Conservation (phyloP, 257 asterid species). For the Eucommia ulmoides region DNA sequence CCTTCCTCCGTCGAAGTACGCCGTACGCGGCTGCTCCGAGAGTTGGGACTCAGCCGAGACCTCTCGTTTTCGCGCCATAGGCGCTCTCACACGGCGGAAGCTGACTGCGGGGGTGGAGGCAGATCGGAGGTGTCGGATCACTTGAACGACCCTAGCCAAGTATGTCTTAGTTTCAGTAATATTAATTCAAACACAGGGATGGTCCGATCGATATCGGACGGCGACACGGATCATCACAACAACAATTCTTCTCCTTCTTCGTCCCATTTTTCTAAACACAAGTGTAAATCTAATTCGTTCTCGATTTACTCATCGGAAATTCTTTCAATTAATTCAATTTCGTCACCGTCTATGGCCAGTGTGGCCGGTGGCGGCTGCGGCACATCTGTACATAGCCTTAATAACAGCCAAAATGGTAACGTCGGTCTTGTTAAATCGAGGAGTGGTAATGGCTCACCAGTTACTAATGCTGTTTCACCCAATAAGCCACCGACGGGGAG, state of each 20-base stretch:
- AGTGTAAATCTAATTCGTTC: not conserved
- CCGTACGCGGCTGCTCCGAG: slow-evolving; percentile 56
- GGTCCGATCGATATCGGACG: slow-evolving; percentile 15
- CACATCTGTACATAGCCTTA: slow-evolving; percentile 19
- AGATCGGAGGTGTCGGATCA: slow-evolving; percentile 19
- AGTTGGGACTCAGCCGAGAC: slow-evolving; percentile 80
- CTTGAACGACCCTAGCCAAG: slow-evolving; percentile 16
- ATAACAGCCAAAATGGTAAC: slow-evolving; percentile 10
- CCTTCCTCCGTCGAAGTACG: slow-evolving; percentile 89
- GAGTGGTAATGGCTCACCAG: slow-evolving; percentile 13
- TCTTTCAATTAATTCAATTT: slow-evolving; percentile 8
- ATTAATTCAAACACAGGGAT: slow-evolving; percentile 22
- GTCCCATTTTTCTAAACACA: not conserved
- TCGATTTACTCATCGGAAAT: slow-evolving; percentile 4
- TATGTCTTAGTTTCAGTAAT: slow-evolving; percentile 8
- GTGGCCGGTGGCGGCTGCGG: slow-evolving; percentile 14
- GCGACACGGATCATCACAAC: slow-evolving; percentile 2
- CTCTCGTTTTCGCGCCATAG: slow-evolving; percentile 56
- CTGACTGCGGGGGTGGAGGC: slow-evolving; percentile 2
- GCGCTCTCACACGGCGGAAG: slow-evolving; percentile 28
- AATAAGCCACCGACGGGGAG: slow-evolving; percentile 32
- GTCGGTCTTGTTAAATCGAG: slow-evolving; percentile 5
- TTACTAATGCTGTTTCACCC: not conserved
- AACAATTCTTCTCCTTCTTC: slow-evolving; percentile 6
- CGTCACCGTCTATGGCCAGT: slow-evolving; percentile 6